Conservation (phyloP, 2,329 filamentous ascomycete species). For the Botrytis porri region DNA sequence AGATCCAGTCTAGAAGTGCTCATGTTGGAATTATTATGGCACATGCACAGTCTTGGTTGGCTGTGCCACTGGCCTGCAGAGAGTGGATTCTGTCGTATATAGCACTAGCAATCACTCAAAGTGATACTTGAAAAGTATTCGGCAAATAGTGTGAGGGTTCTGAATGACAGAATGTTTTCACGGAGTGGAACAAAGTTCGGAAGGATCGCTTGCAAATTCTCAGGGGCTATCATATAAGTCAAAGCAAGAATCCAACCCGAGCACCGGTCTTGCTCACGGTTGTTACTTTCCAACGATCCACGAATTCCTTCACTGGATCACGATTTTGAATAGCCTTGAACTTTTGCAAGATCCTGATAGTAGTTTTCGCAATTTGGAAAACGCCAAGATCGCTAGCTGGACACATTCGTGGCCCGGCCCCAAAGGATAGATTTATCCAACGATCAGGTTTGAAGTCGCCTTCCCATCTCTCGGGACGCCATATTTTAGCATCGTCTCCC, state of each 20-base stretch:
- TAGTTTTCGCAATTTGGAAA: not conserved
- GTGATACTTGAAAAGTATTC: not conserved
- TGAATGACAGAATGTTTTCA: not conserved
- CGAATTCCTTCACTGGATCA: not conserved
- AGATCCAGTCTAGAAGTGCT: too few relatives aligned
- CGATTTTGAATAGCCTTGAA: not conserved
- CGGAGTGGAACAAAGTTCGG: too few relatives aligned
- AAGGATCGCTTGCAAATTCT: not conserved
- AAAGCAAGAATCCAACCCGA: not conserved
- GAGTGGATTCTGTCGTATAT: not conserved
- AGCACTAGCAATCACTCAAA: not conserved
- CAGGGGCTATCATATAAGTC: not conserved
- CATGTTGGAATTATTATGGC: too few relatives aligned
- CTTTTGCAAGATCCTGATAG: not conserved
- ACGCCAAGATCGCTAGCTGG: slow-evolving; percentile 10
- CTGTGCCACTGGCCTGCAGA: too few relatives aligned
- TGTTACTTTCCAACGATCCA: slow-evolving; percentile 1
- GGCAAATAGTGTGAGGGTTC: too few relatives aligned
- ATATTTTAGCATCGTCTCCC: not conserved
- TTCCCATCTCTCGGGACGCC: not conserved
- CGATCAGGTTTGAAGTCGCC: slow-evolving; percentile 2
- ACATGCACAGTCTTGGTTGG: too few relatives aligned
- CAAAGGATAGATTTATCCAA: slow-evolving; percentile 7
- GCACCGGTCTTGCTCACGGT: slow-evolving; percentile 12
- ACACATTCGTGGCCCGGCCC: not conserved